A percentile compares a stretch with the other conserved stretches of the same genome.
phyloP scores from a whole-genome alignment of 805 yeast genomes.

The Tetrapisispora taiwanensis region DNA sequence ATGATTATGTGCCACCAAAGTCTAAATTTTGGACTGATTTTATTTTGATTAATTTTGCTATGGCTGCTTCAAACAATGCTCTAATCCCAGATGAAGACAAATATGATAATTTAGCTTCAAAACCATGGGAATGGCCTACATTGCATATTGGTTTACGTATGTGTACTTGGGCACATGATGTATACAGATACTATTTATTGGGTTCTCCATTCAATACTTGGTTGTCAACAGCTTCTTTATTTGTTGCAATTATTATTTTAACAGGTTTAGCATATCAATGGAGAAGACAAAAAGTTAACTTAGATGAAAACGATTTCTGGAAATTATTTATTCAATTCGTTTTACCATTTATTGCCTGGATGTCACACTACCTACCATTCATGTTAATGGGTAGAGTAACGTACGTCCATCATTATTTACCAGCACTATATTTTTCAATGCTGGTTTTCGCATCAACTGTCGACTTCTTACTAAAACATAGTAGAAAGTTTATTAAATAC shows the following conservation, averaged over 20 bases:
- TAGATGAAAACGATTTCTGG: conserved; percentile 35
- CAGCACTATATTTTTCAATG: conserved; percentile 91
- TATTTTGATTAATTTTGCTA: conserved; percentile 63
- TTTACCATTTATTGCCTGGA: conserved; percentile 86
- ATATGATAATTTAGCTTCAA: conserved; percentile 58
- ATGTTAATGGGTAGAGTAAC: conserved; percentile 92
- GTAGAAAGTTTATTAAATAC: conserved; percentile 17
- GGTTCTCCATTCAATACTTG: conserved; percentile 76
- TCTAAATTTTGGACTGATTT: conserved; percentile 72
- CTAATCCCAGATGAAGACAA: conserved; percentile 70
- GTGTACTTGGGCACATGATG: conserved; percentile 58
- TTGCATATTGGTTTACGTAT: conserved; percentile 64
- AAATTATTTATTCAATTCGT: conserved; percentile 53
- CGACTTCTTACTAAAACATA: conserved; percentile 18
- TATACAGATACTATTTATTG: conserved; percentile 52
- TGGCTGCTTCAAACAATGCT: conserved; percentile 83
- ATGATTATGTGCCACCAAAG: conserved; percentile 44
- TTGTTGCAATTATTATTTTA: conserved; percentile 38
- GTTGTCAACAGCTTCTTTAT: conserved; percentile 54
- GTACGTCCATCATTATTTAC: conserved; percentile 92
- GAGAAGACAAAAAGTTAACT: conserved; percentile 58
- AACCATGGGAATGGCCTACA: conserved; percentile 88
- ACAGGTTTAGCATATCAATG: conserved; percentile 37
- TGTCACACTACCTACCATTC: conserved; percentile 80
- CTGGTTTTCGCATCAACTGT: conserved; percentile 39